Base-by-base conservation (phyloP, 148 eudicot species). In the Mesembryanthemum crystallinum region DNA sequence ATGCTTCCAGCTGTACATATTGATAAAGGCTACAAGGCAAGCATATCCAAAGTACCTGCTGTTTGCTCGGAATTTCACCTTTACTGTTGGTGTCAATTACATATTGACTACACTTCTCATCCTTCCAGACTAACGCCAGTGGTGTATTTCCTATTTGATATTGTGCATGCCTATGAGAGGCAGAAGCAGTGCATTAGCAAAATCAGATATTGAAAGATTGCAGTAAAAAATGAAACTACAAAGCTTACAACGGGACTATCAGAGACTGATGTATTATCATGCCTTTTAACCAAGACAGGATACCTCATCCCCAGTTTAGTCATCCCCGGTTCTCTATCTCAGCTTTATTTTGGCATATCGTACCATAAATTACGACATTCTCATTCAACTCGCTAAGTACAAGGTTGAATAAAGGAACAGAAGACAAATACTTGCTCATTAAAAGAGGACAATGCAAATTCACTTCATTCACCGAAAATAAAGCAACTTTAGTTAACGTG, bases 71-170 rank as follows among this genome's bases (percentile, higher is more conserved):
- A 76, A 94, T 67, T 73, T 88, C 86, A 73, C 98, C 98, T 77
- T 84, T 89, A 62, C 78, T 85, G 78, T 94, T 91, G 5, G 98
- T 94, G 84, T 94, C 98, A 83, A 94, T 84, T 61, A 92, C 96
- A 81, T 92, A 94, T 76, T 86, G 94, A 78, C 98, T 92, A 79
- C 98, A 94, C 76, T 77, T 87, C 52, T 88, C 93, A 82, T 94
- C 98, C 89, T 94, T 94, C 98, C 98, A 94, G 37, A 94, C 96
- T 71, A 94, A 78, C 8, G 85, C 84, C 85, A 92, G 76, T 33
- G 98, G 98, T 55, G 98, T 94, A 85, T 92, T 94, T 64, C 98
- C 98, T 43, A 89, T 73, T 82, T 94, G 91, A 89, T 94, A 94
- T 78, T 92, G 97, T 77, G 98, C 90, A 83, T 94, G 89, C 89